phyloP scores from a whole-genome alignment of 306 rosid genomes.

The Lathyrus tuberosus region DNA sequence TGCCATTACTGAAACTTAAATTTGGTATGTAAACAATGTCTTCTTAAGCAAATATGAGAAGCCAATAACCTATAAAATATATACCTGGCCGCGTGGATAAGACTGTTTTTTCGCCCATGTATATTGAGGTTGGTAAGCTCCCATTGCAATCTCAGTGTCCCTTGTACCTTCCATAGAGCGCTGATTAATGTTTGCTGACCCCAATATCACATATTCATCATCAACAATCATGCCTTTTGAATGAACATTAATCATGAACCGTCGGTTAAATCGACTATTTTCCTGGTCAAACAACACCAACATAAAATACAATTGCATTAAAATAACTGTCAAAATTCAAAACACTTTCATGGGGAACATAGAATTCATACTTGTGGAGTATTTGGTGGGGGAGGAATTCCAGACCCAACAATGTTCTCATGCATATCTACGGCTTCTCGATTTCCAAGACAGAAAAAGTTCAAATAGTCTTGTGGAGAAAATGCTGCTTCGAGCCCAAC shows the following conservation, averaged over 20 bases:
- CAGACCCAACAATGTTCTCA: constrained; percentile 43
- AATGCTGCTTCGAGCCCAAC: constrained; percentile 58
- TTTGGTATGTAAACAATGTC: neutral
- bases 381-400: constrained; percentile 64
- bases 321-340: neutral
- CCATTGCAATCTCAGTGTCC: constrained; percentile 99
- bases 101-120: constrained; percentile 71
- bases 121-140: constrained; percentile 80
- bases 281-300: constrained; percentile 60
- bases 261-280: constrained; percentile 59
- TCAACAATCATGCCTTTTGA: too few species aligned
- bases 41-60: constrained; percentile 19
- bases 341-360: neutral
- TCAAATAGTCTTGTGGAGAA: constrained; percentile 88
- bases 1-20: constrained; percentile 10
- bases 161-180: constrained; percentile 98
- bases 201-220: constrained; percentile 52
- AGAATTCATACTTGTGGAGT: constrained; percentile 70
- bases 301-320: constrained; percentile 32
- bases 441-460: constrained; percentile 93
- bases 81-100: constrained; percentile 82
- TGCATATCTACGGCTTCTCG: constrained; percentile 67
- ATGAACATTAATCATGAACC: constrained; percentile 34
- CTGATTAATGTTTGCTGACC: constrained; percentile 97
- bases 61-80: too few species aligned